A percentile compares a stretch with the other conserved stretches of the same genome.
Conservation (phyloP, 75 land plant species). For the Sequoia sempervirens region DNA sequence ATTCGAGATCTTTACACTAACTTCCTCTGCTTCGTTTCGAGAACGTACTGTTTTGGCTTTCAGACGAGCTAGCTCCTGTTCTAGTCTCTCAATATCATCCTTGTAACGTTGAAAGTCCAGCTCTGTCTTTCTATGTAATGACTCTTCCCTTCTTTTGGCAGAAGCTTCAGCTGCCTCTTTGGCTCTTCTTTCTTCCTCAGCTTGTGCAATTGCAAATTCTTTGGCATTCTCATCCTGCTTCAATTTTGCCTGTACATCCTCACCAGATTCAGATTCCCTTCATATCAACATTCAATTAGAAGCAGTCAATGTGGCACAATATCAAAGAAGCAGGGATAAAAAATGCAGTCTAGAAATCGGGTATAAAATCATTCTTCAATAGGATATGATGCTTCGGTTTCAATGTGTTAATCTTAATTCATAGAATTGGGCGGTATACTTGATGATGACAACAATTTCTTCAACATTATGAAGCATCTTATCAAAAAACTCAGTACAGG, state of each 20-base stretch:
- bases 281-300: not conserved
- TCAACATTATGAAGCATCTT: not conserved
- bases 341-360: not conserved
- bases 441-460: not conserved
- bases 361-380: not conserved
- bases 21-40: conserved; percentile 6
- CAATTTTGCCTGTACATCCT: conserved; percentile 48
- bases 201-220: conserved; percentile 45
- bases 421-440: not conserved
- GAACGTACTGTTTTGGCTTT: conserved; percentile 28
- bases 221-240: conserved; percentile 65
- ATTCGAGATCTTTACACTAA: conserved; percentile 11
- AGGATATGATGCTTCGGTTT: not conserved
- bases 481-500: too few relatives aligned
- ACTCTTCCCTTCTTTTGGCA: conserved; percentile 57
- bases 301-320: not conserved
- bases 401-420: not conserved
- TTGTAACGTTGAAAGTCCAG: conserved; percentile 67
- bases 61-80: conserved; percentile 55
- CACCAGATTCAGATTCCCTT: not conserved
- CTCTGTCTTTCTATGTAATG: conserved; percentile 59
- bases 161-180: conserved; percentile 63
- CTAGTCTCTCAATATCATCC: conserved; percentile 72
- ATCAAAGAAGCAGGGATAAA: not conserved
- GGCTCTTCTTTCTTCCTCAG: conserved; percentile 54